phyloP scores from a whole-genome alignment of 345 rosid species.

The Aethionema arabicum region DNA sequence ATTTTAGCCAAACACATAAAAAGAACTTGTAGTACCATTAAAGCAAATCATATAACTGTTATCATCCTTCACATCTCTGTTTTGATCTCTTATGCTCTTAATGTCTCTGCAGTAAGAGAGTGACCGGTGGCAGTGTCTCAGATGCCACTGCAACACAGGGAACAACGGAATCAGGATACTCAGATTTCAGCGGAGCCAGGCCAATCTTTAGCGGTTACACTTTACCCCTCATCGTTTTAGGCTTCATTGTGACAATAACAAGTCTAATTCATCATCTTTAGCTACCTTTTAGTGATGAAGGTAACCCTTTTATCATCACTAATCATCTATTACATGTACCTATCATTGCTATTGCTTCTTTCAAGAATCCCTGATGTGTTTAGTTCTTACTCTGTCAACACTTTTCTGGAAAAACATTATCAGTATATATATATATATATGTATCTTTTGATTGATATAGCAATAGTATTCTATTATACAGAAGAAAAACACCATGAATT shows the following conservation, averaged over 20 bases:
- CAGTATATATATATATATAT: conserved; percentile 2
- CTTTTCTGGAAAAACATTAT: conserved; percentile 12
- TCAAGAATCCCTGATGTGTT: background rate
- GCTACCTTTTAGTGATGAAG: conserved; percentile 3
- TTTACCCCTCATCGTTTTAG: conserved; percentile 23
- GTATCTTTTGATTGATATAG: conserved; percentile 23
- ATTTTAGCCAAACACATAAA: conserved; percentile 2
- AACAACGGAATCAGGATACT: conserved; percentile 40
- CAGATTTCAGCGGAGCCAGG: conserved; percentile 50
- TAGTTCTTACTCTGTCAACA: conserved; percentile 13
- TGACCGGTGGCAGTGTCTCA: conserved; percentile 44
- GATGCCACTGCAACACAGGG: conserved; percentile 43
- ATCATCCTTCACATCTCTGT: background rate
- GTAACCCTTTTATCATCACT: background rate
- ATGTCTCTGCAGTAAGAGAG: conserved; percentile 47
- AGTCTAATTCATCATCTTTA: background rate
- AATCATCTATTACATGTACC: background rate
- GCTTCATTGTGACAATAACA: conserved; percentile 21
- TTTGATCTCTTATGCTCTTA: conserved; percentile 14
- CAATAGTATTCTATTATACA: conserved; percentile 11
- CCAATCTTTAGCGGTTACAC: conserved; percentile 35
- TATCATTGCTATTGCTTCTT: conserved; percentile 16
- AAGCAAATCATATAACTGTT: background rate
- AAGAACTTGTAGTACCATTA: background rate
- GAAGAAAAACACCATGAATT: conserved; percentile 1